Conservation (phyloP, 2,329 filamentous ascomycete genomes). For the Colletotrichum sp. region DNA sequence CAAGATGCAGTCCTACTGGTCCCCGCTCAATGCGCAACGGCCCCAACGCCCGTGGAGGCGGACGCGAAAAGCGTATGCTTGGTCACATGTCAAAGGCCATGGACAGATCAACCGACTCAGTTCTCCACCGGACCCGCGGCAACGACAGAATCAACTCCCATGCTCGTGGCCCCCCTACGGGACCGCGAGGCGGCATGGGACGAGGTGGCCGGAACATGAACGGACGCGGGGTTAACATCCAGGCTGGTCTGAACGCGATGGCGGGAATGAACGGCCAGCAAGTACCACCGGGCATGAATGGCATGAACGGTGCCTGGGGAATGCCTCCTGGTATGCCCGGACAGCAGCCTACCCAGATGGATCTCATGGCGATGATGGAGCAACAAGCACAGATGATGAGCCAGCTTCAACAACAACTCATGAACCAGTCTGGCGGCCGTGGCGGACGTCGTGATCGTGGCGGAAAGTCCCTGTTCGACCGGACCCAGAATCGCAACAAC, state of each 20-base stretch:
- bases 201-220: conserved; percentile 57
- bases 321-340: conserved; percentile 37
- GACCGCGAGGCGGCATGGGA: conserved; percentile 64
- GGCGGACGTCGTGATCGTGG: conserved; percentile 44
- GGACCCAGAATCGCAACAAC: conserved; percentile 66
- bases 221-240: conserved; percentile 54
- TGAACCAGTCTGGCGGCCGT: conserved; percentile 55
- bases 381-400: conserved; percentile 89
- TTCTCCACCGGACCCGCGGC: conserved; percentile 80
- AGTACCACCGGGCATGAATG: conserved; percentile 41
- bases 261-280: conserved; percentile 36
- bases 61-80: conserved; percentile 81
- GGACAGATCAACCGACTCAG: conserved; percentile 77
- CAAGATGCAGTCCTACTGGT: conserved; percentile 77
- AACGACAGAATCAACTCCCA: conserved; percentile 85
- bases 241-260: conserved; percentile 51
- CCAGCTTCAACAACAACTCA: conserved; percentile 69
- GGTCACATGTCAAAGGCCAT: conserved; percentile 84
- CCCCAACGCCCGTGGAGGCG: conserved; percentile 56
- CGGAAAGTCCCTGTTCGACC: conserved; percentile 75
- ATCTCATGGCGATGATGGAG: conserved; percentile 79
- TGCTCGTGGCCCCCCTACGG: conserved; percentile 71
- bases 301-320: conserved; percentile 48
- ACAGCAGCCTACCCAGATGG: conserved; percentile 54
- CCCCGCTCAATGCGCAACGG: conserved; percentile 93